These are phyloP conservation scores for Aspergillus uvarum DNA, from an alignment of 2,329 filamentous ascomycete genomes.

Conservation along the genomic window DNA sequence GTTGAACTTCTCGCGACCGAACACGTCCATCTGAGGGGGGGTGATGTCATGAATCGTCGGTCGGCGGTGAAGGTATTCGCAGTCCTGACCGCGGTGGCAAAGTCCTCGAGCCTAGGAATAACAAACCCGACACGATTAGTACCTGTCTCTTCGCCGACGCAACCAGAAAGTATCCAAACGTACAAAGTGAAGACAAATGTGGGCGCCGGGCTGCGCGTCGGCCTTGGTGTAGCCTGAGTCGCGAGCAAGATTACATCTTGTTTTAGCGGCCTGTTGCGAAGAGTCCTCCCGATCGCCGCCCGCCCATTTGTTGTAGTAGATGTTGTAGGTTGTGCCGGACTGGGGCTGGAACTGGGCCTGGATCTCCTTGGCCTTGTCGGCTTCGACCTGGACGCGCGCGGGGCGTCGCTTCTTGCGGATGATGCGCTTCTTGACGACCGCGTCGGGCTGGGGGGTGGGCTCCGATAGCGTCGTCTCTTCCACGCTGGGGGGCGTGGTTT, in stretches of 20 bases:
- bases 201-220: conserved; percentile 74
- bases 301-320: conserved; percentile 99
- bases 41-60: conserved; percentile 86
- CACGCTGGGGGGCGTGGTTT: background rate
- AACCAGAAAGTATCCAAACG: background rate
- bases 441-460: background rate
- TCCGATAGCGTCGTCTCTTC: background rate
- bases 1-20: conserved; percentile 86
- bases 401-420: conserved; percentile 87
- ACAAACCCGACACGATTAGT: background rate
- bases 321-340: conserved; percentile 94
- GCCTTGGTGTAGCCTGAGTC: conserved; percentile 79
- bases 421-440: conserved; percentile 46
- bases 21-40: conserved; percentile 92
- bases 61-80: conserved; percentile 87
- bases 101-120: conserved; percentile 37
- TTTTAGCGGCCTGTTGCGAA: conserved; percentile 77
- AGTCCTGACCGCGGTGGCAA: conserved; percentile 79
- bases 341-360: conserved; percentile 84
- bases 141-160: background rate
- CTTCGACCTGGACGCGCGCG: conserved; percentile 86
- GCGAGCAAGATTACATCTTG: conserved; percentile 79
- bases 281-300: conserved; percentile 94
- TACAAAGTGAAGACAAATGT: conserved; percentile 88
- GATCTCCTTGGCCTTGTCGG: conserved; percentile 75